Base-by-base conservation (phyloP, 1,284 basidiomycete species). In the Cryptococcus sp. region DNA sequence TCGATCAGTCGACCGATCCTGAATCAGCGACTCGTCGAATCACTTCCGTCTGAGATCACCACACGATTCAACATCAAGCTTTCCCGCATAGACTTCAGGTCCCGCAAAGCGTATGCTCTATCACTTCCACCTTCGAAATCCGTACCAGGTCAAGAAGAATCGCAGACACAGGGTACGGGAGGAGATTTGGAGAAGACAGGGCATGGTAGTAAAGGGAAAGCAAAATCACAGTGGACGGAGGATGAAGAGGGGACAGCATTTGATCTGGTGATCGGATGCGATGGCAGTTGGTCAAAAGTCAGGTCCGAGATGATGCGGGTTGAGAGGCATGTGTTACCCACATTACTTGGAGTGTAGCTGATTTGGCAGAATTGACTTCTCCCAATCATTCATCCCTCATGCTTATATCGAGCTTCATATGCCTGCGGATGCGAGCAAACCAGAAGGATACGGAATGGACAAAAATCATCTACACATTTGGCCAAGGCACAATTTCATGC, bases 401-500 rank as follows among this genome's bases (percentile, higher is more conserved):
- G 90, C 91, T 66, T 98, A 98, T 77, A 81, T 98, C 64, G 94
- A 98, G 79, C 82, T 98, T 49, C 90, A 86, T 77, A 92, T 98
- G 82, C 90, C 91, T 60, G 81, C 92, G 64, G 86, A 86, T 53
- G 76, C 79, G 52, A 80, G 82, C 64, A 63, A 64, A 49, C 58
- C 75, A 69, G 65, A 62, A 40, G 61, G 87, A 83, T 98, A 88
- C 78, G 79, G 84, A 47, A 84, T 98, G 74, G 91, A 96, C 80
- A 87, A 89, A 60, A 86, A 90, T 76, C 90, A 98, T 76, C 84
- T 98, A 60, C 96, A 98, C 78, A 98, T 98, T 70, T 98, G 94
- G 94, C 96, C 94, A 53, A 85, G 92, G 68, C 89, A 93, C 75
- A 88, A 90, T 47, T 98, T 97, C 80, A 98, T 98, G 94, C 83